These are phyloP conservation scores for Wickerhamiella parazyma DNA, from an alignment of 805 yeast genomes.

Conservation along the genomic window DNA sequence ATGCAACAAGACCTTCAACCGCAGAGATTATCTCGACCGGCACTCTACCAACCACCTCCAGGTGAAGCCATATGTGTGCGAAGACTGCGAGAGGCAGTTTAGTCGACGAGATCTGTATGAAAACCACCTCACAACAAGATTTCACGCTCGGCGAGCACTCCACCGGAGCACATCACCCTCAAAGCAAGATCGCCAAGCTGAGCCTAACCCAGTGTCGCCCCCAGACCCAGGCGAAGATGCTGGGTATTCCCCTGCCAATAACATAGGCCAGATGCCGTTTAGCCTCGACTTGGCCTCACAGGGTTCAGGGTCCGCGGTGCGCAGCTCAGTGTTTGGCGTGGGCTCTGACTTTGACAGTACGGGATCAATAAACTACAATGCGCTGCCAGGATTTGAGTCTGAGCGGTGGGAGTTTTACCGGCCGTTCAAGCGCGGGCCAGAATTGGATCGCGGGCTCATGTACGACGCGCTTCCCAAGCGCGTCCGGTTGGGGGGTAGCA, in stretches of 20 bases:
- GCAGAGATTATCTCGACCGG: conserved; percentile 26
- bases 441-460: background rate
- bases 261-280: too few relatives aligned
- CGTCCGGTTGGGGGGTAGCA: background rate
- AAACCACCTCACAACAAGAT: conserved; percentile 25
- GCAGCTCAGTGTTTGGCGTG: background rate
- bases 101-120: conserved; percentile 26
- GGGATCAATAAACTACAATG: background rate
- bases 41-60: conserved; percentile 27
- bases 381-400: background rate
- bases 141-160: conserved; percentile 22
- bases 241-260: too few relatives aligned
- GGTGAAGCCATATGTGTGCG: conserved; percentile 26
- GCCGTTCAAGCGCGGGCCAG: conserved; percentile 5
- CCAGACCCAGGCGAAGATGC: background rate
- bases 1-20: conserved; percentile 25
- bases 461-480: background rate
- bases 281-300: background rate
- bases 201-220: background rate
- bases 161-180: conserved; percentile 6
- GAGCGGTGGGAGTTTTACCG: conserved; percentile 8
- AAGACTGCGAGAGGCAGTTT: conserved; percentile 25
- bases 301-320: background rate
- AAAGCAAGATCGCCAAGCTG: background rate
- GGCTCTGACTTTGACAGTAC: background rate